Percentiles rank a stretch among this genome's conserved stretches.
phyloP scores from a whole-genome alignment of 306 rosid genomes.

The Cucurbita maxima region DNA sequence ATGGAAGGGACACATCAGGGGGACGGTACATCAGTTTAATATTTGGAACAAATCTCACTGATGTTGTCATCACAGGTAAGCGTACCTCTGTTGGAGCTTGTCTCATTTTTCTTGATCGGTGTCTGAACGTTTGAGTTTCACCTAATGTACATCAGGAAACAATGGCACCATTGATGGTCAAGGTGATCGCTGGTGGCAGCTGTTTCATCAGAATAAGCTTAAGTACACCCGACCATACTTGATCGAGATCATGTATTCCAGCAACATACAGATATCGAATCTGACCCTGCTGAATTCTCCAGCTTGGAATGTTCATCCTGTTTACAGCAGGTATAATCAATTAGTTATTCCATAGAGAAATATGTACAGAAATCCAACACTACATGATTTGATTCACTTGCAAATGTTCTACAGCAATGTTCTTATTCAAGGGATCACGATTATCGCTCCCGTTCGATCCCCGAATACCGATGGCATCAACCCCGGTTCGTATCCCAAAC shows the following conservation, averaged over 20 bases:
- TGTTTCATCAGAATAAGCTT: constrained; percentile 31
- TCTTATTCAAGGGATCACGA: constrained; percentile 30
- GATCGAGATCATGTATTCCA: constrained; percentile 27
- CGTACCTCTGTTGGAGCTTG: neutral
- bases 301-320: constrained; percentile 37
- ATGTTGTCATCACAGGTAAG: constrained; percentile 26
- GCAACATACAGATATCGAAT: constrained; percentile 20
- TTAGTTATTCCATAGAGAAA: neutral
- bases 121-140: neutral
- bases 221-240: constrained; percentile 36
- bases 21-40: constrained; percentile 29
- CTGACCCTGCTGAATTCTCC: constrained; percentile 34
- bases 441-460: constrained; percentile 31
- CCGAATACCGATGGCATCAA: constrained; percentile 41
- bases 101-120: neutral
- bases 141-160: constrained; percentile 12
- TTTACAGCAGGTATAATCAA: constrained; percentile 27
- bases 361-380: neutral
- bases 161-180: constrained; percentile 40
- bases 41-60: constrained; percentile 34
- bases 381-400: neutral
- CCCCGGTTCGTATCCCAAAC: constrained; percentile 20
- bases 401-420: constrained; percentile 18
- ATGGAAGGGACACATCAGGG: constrained; percentile 33
- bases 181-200: constrained; percentile 36